phyloP scores from a whole-genome alignment of 495 filamentous ascomycete species.

The Aspergillus cavernicola region DNA sequence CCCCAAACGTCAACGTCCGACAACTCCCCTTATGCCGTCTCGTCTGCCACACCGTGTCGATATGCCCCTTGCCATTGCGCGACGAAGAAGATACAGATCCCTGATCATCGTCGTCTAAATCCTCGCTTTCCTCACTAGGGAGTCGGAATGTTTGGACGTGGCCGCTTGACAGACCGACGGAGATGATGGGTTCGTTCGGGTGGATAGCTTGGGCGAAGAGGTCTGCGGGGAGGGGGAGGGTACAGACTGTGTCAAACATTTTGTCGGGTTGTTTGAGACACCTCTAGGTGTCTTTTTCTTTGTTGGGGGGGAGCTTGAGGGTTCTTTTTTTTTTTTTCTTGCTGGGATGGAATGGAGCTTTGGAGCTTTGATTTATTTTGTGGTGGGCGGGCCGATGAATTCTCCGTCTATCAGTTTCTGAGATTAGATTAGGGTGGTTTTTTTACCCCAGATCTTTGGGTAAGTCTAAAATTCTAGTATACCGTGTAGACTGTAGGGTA shows the following conservation, averaged over 20 bases:
- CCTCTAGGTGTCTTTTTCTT: not conserved
- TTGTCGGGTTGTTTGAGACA: not conserved
- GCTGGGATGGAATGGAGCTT: not conserved
- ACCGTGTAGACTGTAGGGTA: too few species aligned
- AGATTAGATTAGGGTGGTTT: not conserved
- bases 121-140: constrained; percentile 49
- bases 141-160: constrained; percentile 86
- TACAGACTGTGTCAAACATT: constrained; percentile 85
- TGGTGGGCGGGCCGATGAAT: constrained; percentile 23
- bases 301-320: not conserved
- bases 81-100: constrained; percentile 36
- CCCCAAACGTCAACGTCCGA: constrained; percentile 68
- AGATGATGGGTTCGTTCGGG: constrained; percentile 75
- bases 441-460: not conserved
- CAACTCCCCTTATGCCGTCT: constrained; percentile 90
- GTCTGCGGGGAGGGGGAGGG: constrained; percentile 80
- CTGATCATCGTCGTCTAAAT: constrained; percentile 39
- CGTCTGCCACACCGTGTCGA: constrained; percentile 85
- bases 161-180: constrained; percentile 77
- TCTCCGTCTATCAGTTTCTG: constrained; percentile 12
- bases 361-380: constrained; percentile 7
- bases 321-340: too few species aligned
- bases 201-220: constrained; percentile 88
- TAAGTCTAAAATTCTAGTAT: too few species aligned
- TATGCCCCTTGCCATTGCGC: constrained; percentile 62